phyloP scores from a whole-genome alignment of 116 monocot species.

The Cymodocea nodosa region DNA sequence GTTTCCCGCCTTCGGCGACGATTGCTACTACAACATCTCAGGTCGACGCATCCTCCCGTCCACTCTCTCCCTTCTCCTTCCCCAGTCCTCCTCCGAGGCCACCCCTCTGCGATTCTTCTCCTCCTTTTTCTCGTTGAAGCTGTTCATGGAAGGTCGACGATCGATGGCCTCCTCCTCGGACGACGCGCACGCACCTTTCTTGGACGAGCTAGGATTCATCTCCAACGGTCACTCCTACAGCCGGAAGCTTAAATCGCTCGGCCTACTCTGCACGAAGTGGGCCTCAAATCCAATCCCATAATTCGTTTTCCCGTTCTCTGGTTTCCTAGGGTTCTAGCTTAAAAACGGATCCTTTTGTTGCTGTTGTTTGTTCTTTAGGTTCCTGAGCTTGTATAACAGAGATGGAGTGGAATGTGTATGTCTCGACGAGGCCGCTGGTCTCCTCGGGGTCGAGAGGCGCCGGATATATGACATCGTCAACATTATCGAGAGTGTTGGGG shows the following conservation, averaged over 20 bases:
- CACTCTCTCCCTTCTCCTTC: background rate
- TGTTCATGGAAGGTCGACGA: background rate
- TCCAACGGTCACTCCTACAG: constrained; percentile 31
- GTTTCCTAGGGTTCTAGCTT: background rate
- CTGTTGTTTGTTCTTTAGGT: constrained; percentile 18
- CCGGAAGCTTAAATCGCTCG: constrained; percentile 86
- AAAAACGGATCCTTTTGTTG: background rate
- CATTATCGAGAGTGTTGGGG: constrained; percentile 90
- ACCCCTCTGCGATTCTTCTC: background rate
- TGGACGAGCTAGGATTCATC: constrained; percentile 4
- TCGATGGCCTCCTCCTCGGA: background rate
- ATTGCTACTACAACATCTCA: background rate
- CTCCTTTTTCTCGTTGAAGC: background rate
- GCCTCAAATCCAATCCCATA: background rate
- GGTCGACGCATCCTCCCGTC: background rate
- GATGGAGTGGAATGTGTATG: constrained; percentile 55
- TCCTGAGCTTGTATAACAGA: constrained; percentile 54
- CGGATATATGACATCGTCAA: constrained; percentile 98
- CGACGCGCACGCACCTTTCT: background rate
- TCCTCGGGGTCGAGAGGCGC: constrained; percentile 75
- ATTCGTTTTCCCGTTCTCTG: constrained; percentile 1
- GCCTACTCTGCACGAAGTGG: constrained; percentile 82
- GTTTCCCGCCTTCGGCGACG: background rate
- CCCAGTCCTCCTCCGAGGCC: background rate
- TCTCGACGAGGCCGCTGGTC: constrained; percentile 72